Evolutionary conservation across 2,329 filamentous ascomycete species (phyloP).

Genomic region (Cordyceps cateniannulata): DNA sequence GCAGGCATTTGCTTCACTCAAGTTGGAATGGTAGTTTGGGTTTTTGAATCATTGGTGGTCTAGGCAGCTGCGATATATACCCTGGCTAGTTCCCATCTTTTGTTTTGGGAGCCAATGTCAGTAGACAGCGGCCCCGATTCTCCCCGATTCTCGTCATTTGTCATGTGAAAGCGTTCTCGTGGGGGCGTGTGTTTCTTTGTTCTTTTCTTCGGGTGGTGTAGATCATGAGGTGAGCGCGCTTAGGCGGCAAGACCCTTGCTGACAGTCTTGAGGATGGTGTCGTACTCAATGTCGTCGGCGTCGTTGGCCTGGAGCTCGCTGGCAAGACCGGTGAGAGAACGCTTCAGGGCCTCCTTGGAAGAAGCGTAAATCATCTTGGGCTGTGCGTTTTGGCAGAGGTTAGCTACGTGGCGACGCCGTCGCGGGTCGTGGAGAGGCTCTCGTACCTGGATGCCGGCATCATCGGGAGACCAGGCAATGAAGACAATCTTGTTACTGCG

Average conservation of each 20-base stretch:
- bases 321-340: constrained; percentile 67
- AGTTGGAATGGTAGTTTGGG: not conserved
- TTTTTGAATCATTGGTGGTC: not conserved
- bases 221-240: constrained; percentile 16
- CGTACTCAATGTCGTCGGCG: constrained; percentile 72
- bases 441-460: constrained; percentile 68
- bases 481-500: constrained; percentile 70
- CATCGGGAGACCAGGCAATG: constrained; percentile 75
- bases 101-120: not conserved
- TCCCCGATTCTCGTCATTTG: not conserved
- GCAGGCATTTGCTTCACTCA: too few species aligned
- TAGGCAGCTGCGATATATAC: constrained; percentile 11
- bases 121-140: not conserved
- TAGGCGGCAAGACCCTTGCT: constrained; percentile 57
- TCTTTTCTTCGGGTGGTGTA: not conserved
- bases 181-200: not conserved
- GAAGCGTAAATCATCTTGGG: constrained; percentile 88
- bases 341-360: constrained; percentile 81
- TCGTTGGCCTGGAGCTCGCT: constrained; percentile 81
- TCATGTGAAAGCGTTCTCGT: not conserved
- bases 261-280: constrained; percentile 60
- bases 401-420: not conserved
- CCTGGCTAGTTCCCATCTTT: constrained; percentile 10
- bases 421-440: not conserved
- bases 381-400: constrained; percentile 33